Percentiles rank a stretch among this genome's conserved stretches.
Conservation (phyloP, 2,329 filamentous ascomycete species). For the Penicillium sp. region DNA sequence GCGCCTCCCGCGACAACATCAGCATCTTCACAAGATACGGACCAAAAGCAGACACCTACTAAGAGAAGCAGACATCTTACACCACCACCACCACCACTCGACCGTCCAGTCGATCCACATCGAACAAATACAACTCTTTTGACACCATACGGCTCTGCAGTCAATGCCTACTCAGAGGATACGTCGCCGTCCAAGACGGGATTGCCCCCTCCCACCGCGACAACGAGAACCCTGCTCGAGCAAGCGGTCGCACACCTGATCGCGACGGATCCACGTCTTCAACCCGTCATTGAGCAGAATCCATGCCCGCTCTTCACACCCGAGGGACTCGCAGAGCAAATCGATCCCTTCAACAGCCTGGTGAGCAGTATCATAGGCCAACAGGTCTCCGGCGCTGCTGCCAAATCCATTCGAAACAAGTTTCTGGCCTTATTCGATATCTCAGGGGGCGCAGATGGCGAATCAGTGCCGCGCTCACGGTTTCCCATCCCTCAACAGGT, state of each 20-base stretch:
- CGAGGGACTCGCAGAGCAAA: slow-evolving; percentile 71
- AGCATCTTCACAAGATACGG: slow-evolving; percentile 26
- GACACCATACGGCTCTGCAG: slow-evolving; percentile 41
- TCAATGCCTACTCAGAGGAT: slow-evolving; percentile 44
- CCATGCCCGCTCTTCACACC: slow-evolving; percentile 74
- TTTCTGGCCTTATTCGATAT: slow-evolving; percentile 68
- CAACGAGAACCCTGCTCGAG: slow-evolving; percentile 66
- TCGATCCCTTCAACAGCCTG: slow-evolving; percentile 83
- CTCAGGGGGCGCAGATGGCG: slow-evolving; percentile 15
- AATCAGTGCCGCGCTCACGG: slow-evolving; percentile 5
- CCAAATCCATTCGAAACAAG: slow-evolving; percentile 78
- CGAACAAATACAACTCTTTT: slow-evolving; percentile 46
- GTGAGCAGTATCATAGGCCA: slow-evolving; percentile 88
- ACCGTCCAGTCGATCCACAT: slow-evolving; percentile 44
- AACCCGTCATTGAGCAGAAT: slow-evolving; percentile 65
- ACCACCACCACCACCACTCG: slow-evolving; percentile 34
- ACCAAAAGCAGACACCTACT: slow-evolving; percentile 23
- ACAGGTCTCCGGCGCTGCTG: slow-evolving; percentile 90
- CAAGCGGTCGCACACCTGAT: slow-evolving; percentile 71
- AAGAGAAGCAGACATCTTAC: slow-evolving; percentile 42
- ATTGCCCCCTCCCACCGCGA: slow-evolving; percentile 45
- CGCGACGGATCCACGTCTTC: slow-evolving; percentile 64
- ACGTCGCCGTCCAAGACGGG: slow-evolving; percentile 37
- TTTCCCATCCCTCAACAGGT: slow-evolving; percentile 79
- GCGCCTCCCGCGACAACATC: background rate